Evolutionary conservation across 2,329 filamentous ascomycete genomes (phyloP), one percentile per base, ranked within the genome.

Genomic region (Venturiaceae sp.): DNA sequence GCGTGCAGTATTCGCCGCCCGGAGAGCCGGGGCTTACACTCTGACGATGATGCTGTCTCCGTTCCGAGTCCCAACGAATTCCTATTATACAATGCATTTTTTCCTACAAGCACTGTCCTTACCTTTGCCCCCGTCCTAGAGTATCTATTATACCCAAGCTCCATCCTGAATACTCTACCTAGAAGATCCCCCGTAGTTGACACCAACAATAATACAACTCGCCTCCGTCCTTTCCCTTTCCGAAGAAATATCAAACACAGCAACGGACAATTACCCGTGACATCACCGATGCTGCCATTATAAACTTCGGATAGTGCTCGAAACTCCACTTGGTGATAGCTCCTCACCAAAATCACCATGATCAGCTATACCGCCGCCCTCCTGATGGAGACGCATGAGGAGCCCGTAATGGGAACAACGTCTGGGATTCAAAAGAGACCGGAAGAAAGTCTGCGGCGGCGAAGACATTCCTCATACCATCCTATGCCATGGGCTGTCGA

Each of bases 391-490:
- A 70, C 65, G 58, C 65, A 74, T 60, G 76, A 78, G 63, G 76
- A 77, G 64, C 75, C 74, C 21, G 65, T 71, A 6, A 62, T 72
- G 33, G 71, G 74, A 36, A 65, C 71, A 39, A 66, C 68, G 23
- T 75, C 70, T 16, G 66, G 66, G 32, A 54, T 68, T 55, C 64
- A 75, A 46, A 66, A 70, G 39, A 71, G 67, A 64, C 56, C 69
- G 65, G 59, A 68, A 59, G 65, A 70, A 47, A 67, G 67, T 14
- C 63, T 71, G 56, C 68, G 72, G 58, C 70, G 74, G 47, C 68
- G 76, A 60, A 69, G 77, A 36, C 76, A 78, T 63, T 78, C 75
- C 21, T 77, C 75, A 41, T 77, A 77, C 64, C 68, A 74, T 54
- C 67, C 72, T 37, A 68, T 69, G 58, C 69, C 72, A 58, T 78